phyloP scores from a whole-genome alignment of 495 filamentous ascomycete species.

The Chaetomium tenue region DNA sequence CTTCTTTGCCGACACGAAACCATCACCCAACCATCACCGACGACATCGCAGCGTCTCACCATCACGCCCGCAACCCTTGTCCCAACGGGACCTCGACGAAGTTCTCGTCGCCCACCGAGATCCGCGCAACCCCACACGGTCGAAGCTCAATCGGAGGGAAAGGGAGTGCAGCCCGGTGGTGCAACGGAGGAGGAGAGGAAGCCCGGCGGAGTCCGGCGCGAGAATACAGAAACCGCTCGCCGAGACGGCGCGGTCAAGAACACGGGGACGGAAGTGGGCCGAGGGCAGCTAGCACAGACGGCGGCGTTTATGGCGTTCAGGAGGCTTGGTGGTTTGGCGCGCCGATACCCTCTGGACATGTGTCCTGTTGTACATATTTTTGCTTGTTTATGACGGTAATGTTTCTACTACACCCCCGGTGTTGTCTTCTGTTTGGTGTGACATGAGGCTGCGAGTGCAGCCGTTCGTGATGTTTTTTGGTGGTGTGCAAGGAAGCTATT shows the following conservation, averaged over 20 bases:
- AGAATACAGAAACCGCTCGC: conserved; percentile 43
- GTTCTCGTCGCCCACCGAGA: conserved; percentile 25
- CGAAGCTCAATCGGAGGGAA: conserved; percentile 23
- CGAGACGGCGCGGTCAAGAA: conserved; percentile 37
- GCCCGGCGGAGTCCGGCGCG: conserved; percentile 36
- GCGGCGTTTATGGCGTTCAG: conserved; percentile 29
- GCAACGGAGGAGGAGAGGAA: conserved; percentile 31
- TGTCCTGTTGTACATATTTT: conserved; percentile 32
- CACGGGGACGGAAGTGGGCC: conserved; percentile 36
- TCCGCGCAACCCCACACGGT: conserved; percentile 22
- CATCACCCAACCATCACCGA: conserved; percentile 30
- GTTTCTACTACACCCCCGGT: conserved; percentile 5
- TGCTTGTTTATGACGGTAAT: conserved; percentile 22
- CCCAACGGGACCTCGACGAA: conserved; percentile 26
- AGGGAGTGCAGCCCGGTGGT: conserved; percentile 34
- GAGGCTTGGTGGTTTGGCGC: conserved; percentile 26
- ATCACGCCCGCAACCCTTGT: conserved; percentile 33
- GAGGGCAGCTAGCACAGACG: conserved; percentile 24
- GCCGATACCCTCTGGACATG: conserved; percentile 38
- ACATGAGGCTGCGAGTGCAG: conserved; percentile 11
- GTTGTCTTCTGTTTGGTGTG: neutral
- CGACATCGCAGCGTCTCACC: conserved; percentile 36
- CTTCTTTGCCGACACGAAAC: conserved; percentile 34
- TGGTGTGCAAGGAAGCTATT: conserved; percentile 16
- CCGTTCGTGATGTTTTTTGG: neutral